Conservation (phyloP, 2,329 filamentous ascomycete genomes). For the Diaporthe sp. region DNA sequence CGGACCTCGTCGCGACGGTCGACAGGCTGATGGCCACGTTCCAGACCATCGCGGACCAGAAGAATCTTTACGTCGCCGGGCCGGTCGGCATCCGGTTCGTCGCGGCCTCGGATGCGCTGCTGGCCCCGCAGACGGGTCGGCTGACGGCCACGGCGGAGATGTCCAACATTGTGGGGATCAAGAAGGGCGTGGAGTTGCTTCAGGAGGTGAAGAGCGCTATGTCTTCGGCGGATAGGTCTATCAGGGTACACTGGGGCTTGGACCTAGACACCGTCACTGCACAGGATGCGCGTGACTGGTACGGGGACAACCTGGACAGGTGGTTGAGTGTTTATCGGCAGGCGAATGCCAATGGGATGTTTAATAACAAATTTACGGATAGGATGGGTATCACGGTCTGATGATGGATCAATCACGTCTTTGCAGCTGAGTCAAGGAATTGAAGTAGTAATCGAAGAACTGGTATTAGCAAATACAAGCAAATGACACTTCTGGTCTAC, state of each 20-base stretch:
- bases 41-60: slow-evolving; percentile 40
- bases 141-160: slow-evolving; percentile 47
- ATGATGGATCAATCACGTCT: too few species aligned
- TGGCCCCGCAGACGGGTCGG: slow-evolving; percentile 46
- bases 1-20: slow-evolving; percentile 43
- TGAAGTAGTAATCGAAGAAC: not conserved
- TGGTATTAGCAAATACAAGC: too few species aligned
- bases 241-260: slow-evolving; percentile 47
- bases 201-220: slow-evolving; percentile 44
- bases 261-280: slow-evolving; percentile 44
- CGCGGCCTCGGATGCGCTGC: slow-evolving; percentile 43
- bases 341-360: slow-evolving; percentile 47
- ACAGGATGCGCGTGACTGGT: slow-evolving; percentile 46
- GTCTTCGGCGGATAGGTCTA: slow-evolving; percentile 40
- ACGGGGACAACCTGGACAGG: slow-evolving; percentile 41
- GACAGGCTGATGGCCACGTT: slow-evolving; percentile 44
- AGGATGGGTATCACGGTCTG: slow-evolving; percentile 42
- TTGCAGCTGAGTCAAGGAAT: not conserved
- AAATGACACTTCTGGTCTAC: not conserved
- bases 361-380: slow-evolving; percentile 48
- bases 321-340: slow-evolving; percentile 45
- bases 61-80: slow-evolving; percentile 46
- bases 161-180: slow-evolving; percentile 45
- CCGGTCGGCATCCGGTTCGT: slow-evolving; percentile 47
- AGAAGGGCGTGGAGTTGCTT: slow-evolving; percentile 42